Conservation (phyloP, 257 asterid species). For the Rubia yunnanensis region DNA sequence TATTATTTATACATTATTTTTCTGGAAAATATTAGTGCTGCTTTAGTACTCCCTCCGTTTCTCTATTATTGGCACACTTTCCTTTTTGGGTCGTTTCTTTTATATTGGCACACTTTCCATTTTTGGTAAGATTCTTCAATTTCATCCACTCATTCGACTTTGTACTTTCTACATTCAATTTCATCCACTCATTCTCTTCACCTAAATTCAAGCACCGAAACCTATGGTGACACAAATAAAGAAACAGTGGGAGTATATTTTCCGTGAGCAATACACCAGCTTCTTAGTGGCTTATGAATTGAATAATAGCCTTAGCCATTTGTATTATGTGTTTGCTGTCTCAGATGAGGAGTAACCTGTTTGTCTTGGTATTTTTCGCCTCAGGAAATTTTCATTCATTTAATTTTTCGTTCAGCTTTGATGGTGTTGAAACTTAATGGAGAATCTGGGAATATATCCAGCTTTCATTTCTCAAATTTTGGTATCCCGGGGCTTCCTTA, state of each 20-base stretch:
- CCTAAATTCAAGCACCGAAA: too few relatives aligned
- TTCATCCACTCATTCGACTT: too few relatives aligned
- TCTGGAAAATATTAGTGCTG: not conserved
- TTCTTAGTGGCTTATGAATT: not conserved
- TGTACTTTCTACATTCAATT: too few relatives aligned
- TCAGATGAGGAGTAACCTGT: not conserved
- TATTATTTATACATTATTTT: too few relatives aligned
- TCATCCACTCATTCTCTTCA: too few relatives aligned
- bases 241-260: too few relatives aligned
- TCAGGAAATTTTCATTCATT: not conserved
- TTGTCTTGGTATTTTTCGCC: not conserved
- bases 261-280: not conserved
- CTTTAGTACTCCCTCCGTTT: too few relatives aligned
- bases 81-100: too few relatives aligned
- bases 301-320: not conserved
- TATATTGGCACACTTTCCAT: too few relatives aligned
- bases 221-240: too few relatives aligned
- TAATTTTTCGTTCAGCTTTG: conserved; percentile 45
- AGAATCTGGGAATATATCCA: conserved; percentile 42
- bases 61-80: too few relatives aligned
- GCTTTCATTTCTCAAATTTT: conserved; percentile 61
- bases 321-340: not conserved
- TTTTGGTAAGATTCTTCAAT: too few relatives aligned
- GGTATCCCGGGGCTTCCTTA: conserved; percentile 80
- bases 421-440: conserved; percentile 42